Evolutionary conservation across 1,284 basidiomycete genomes (phyloP).

Genomic region (Heterobasidion irregulare): DNA sequence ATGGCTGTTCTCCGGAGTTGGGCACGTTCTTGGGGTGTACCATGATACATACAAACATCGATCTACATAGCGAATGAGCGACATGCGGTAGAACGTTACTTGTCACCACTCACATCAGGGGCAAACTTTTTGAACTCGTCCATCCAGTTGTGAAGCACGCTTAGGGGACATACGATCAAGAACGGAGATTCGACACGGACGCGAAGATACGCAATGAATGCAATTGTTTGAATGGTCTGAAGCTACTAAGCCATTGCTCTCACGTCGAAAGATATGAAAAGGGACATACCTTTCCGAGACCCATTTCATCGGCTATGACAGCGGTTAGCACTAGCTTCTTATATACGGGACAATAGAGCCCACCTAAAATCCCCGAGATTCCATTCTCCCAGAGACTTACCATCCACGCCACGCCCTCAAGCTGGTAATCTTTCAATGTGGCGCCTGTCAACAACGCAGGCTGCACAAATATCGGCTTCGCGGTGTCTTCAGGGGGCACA

Average conservation of each 20-base stretch:
- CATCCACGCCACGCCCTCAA: conserved; percentile 97
- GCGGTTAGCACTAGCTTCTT: neutral
- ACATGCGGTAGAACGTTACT: neutral
- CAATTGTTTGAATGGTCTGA: conserved; percentile 88
- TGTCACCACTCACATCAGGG: conserved; percentile 41
- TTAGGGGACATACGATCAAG: conserved; percentile 86
- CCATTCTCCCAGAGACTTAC: conserved; percentile 89
- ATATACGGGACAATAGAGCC: conserved; percentile 15
- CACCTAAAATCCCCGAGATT: conserved; percentile 87
- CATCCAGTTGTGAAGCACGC: conserved; percentile 89
- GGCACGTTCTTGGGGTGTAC: conserved; percentile 68
- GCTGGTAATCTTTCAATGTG: conserved; percentile 83
- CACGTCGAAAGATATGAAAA: neutral
- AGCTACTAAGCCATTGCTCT: neutral
- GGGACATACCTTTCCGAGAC: conserved; percentile 67
- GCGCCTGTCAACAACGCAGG: conserved; percentile 81
- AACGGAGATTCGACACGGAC: conserved; percentile 75
- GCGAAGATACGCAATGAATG: conserved; percentile 86
- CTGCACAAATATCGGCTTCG: conserved; percentile 47
- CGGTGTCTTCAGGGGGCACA: conserved; percentile 15
- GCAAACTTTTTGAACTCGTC: conserved; percentile 84
- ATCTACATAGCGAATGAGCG: conserved; percentile 38
- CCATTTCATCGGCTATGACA: conserved; percentile 82
- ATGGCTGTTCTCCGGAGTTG: conserved; percentile 61
- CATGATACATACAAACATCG: conserved; percentile 87